phyloP scores from a whole-genome alignment of 805 yeast genomes.

The Candida orba region DNA sequence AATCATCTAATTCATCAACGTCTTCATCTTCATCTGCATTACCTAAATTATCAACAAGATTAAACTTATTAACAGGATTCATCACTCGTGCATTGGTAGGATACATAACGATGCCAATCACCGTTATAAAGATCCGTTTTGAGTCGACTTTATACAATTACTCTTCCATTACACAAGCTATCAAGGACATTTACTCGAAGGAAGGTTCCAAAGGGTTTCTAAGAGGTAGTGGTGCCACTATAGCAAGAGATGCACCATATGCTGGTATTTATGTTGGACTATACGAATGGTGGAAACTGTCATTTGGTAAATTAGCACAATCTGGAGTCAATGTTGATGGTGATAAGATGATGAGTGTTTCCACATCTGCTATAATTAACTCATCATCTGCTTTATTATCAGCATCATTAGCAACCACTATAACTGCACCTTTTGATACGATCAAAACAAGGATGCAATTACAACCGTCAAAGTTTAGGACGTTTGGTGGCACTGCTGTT shows the following conservation, averaged over 20 bases:
- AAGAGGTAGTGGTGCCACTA: constrained; percentile 81
- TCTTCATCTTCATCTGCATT: constrained; percentile 34
- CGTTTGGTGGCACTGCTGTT: constrained; percentile 34
- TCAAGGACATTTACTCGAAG: constrained; percentile 41
- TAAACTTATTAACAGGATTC: constrained; percentile 73
- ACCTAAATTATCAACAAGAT: constrained; percentile 65
- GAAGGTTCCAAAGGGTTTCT: constrained; percentile 68
- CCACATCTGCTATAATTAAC: constrained; percentile 54
- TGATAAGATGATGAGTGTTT: constrained; percentile 15
- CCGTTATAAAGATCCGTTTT: constrained; percentile 80
- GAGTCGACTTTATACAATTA: constrained; percentile 78
- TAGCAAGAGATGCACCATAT: constrained; percentile 89
- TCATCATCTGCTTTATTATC: constrained; percentile 71
- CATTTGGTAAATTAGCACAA: constrained; percentile 34
- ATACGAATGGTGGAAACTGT: constrained; percentile 67
- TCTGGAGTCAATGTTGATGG: neutral
- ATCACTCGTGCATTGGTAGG: constrained; percentile 78
- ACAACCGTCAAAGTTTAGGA: constrained; percentile 39
- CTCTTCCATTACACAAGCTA: constrained; percentile 54
- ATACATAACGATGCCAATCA: constrained; percentile 86
- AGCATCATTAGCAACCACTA: constrained; percentile 71
- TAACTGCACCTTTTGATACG: constrained; percentile 94
- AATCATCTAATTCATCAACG: neutral
- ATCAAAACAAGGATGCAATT: constrained; percentile 89
- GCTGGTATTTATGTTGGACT: constrained; percentile 88